Base-by-base conservation (phyloP, 805 yeast genomes). In the Teunomyces atbi region DNA sequence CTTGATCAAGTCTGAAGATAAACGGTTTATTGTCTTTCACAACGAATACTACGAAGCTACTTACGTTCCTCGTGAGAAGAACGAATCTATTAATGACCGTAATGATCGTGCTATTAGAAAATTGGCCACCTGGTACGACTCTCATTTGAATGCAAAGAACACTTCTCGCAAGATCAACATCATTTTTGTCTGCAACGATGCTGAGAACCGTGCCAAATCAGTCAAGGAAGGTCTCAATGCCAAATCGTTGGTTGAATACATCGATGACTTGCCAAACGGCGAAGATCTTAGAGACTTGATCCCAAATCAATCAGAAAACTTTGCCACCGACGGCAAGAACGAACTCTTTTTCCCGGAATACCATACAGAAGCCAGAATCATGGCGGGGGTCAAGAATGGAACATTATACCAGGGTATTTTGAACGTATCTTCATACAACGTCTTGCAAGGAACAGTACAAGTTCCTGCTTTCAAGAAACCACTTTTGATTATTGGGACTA, bases 321-420 rank as follows among this genome's bases (percentile, higher is more conserved):
- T 71, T 45, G 44, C 43, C 3, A 15, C 45, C 12, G 53, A 59
- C 8, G 59, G 66, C n/a, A 57, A 61, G 1, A 63, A 62, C 30
- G 90, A 84, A 54, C 75, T 78, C 27, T 69, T 78, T 23, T 94
- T 82, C 60, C 86, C 86, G 1, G 91, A 86, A 45, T 89, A 89
- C 60, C 89, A 86, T 62, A 66, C 91, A 4, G 80, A 83, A 37
- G 81, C 98, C 0, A 78, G 96, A 67, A 73, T 90, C 11, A 81
- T 89, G 79, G 98, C 96, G 42, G 99, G 99, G 38, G 65, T 92
- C 50, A 86, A 85, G 60, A 86, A 83, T 56, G 96, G 96, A 18
- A 83, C 92, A 10, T 69, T 94, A 39, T 86, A 85, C 61, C 97
- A 89, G 66, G 99, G 99, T 27, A 75, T 76, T 23, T 76, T 94